Evolutionary conservation across 345 rosid species (phyloP).

Genomic region (Moringa oleifera): DNA sequence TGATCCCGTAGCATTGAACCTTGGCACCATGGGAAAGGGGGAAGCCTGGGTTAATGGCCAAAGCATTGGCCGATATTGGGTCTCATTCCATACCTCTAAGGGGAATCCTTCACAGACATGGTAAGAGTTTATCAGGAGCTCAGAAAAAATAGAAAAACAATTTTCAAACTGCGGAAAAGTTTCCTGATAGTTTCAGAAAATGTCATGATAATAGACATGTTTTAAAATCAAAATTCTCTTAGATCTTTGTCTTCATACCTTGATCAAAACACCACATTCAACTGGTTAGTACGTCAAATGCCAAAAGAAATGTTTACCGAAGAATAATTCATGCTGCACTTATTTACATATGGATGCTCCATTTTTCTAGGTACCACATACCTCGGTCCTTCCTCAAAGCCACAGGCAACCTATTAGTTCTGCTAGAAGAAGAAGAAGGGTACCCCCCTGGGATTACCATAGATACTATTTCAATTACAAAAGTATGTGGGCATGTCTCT

Average conservation of each 20-base stretch:
- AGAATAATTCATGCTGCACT: neutral
- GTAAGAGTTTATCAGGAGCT: slow-evolving; percentile 19
- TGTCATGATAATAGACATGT: neutral
- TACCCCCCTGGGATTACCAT: slow-evolving; percentile 37
- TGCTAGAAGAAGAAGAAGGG: slow-evolving; percentile 55
- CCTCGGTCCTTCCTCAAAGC: slow-evolving; percentile 46
- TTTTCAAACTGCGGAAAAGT: too few relatives aligned
- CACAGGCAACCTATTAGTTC: slow-evolving; percentile 36
- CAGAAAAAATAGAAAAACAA: too few relatives aligned
- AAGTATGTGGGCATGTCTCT: slow-evolving; percentile 25
- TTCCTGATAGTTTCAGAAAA: neutral
- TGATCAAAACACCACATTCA: neutral
- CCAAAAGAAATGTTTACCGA: too few relatives aligned
- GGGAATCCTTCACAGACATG: slow-evolving; percentile 53
- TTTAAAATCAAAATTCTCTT: neutral
- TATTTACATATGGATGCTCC: neutral
- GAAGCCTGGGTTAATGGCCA: slow-evolving; percentile 64
- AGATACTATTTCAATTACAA: slow-evolving; percentile 28
- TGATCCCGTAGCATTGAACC: slow-evolving; percentile 50
- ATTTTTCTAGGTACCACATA: slow-evolving; percentile 36
- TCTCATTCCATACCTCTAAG: slow-evolving; percentile 35
- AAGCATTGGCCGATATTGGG: slow-evolving; percentile 64
- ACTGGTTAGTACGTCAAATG: neutral
- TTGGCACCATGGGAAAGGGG: slow-evolving; percentile 61
- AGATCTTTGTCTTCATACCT: neutral